Base-by-base conservation (phyloP, 1,139 yeast genomes). In the Magnusiomyces magnusii region DNA sequence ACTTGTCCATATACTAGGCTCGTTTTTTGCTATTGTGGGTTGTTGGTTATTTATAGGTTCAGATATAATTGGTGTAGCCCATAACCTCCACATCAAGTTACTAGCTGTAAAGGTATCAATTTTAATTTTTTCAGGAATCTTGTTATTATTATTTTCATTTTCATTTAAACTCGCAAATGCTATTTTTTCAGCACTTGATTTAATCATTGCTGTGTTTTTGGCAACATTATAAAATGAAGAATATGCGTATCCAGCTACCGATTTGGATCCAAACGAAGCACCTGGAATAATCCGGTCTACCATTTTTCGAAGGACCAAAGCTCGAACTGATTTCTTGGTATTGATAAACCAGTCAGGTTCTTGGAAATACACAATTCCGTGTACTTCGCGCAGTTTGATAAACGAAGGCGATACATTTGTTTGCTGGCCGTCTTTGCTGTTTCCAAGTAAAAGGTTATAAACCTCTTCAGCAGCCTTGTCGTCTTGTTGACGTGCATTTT, bases 231-330 rank as follows among this genome's bases (percentile, higher is more conserved):
- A 5, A 44, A 44, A 44, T 17, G 49, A 2, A 10, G 27, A 3
- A 21, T 21, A 44, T 23, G 49, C 24, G 27, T 44, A 44, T 19
- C 49, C 49, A 5, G 7, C 19, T 3, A 39, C 19, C 7, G 25
- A 21, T 44, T 3, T 23, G 5, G 25, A 3, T 21, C 49, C 27
- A 13, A 19, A 9, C 7, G 24, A 3, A 5, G 25, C 5, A 17
- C 49, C 17, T 5, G 63, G 60, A 24, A 59, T 53, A 39, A 59
- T 53, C 10, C 57, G 55, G 34, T 57, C 58, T 24, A 50, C 50
- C 13, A 56, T 47, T 25, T 51, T 49, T 13, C 58, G 54, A 5
- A 59, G 50, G 2, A 58, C 49, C 23, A 59, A 54, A 25, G 58
- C 42, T 51, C 52, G 55, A 34, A 56, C 27, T 13, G 27, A 27